These are phyloP conservation scores for Ganoderma lucidum DNA, from an alignment of 1,284 basidiomycete species.

Conservation along the genomic window DNA sequence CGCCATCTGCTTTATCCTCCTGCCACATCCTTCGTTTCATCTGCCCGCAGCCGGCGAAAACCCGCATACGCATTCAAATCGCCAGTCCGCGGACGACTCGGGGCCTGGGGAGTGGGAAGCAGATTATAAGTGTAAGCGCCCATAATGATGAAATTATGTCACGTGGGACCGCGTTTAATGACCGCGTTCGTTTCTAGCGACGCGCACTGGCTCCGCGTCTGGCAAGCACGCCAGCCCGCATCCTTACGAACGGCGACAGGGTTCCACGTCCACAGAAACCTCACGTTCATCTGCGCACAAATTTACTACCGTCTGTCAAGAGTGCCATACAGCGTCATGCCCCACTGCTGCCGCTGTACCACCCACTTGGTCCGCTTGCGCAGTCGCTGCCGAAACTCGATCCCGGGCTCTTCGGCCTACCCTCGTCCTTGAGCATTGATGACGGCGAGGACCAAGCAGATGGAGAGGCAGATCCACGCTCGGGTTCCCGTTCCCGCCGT, in stretches of 20 bases:
- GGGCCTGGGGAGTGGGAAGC: conserved; percentile 28
- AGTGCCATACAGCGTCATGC: conserved; percentile 39
- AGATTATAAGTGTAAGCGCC: conserved; percentile 24
- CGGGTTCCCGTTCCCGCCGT: conserved; percentile 57
- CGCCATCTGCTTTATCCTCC: conserved; percentile 1
- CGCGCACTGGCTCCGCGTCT: not conserved
- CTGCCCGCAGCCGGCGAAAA: conserved; percentile 21
- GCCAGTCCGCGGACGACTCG: conserved; percentile 22
- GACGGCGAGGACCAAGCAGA: conserved; percentile 42
- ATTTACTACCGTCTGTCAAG: conserved; percentile 12
- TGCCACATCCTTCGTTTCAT: not conserved
- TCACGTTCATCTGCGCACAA: conserved; percentile 15
- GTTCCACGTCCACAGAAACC: conserved; percentile 20
- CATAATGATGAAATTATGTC: conserved; percentile 27
- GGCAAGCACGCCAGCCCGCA: conserved; percentile 23
- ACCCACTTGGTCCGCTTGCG: conserved; percentile 70
- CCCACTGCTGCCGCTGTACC: conserved; percentile 73
- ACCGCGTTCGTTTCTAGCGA: conserved; percentile 20
- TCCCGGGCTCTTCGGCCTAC: conserved; percentile 58
- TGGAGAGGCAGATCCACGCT: conserved; percentile 49
- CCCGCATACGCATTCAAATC: conserved; percentile 26
- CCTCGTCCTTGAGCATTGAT: conserved; percentile 43
- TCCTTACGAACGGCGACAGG: conserved; percentile 27
- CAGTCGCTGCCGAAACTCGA: conserved; percentile 73
- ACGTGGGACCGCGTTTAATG: conserved; percentile 30